A percentile compares a stretch with the other conserved stretches of the same genome.
Evolutionary conservation across 2,329 filamentous ascomycete species (phyloP).

Genomic region (Camillea tinctor): DNA sequence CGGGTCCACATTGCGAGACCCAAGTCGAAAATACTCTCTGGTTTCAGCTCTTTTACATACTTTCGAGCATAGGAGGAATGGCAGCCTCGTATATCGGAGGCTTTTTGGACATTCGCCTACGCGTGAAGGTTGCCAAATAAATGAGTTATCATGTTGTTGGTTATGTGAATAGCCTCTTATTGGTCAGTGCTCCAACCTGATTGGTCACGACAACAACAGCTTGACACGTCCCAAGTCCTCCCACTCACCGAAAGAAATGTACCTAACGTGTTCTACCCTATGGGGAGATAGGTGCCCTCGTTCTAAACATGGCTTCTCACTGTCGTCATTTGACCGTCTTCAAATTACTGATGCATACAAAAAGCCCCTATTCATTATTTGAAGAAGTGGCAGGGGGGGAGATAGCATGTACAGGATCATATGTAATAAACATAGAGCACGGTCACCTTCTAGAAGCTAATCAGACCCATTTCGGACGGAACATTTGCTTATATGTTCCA

Average conservation of each 20-base stretch:
- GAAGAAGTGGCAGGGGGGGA: too few relatives aligned
- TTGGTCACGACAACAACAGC: not conserved
- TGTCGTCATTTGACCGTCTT: not conserved
- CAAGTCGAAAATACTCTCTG: not conserved
- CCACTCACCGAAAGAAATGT: not conserved
- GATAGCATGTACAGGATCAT: too few relatives aligned
- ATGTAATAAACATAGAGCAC: too few relatives aligned
- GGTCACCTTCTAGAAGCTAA: not conserved
- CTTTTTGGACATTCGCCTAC: not conserved
- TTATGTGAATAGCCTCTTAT: not conserved
- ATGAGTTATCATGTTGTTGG: not conserved
- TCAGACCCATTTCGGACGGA: not conserved
- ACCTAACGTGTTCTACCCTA: not conserved
- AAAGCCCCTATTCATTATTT: not conserved
- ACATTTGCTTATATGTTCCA: not conserved
- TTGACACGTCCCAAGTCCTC: not conserved
- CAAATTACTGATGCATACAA: not conserved
- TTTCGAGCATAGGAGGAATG: not conserved
- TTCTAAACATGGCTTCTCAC: not conserved
- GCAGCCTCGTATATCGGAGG: not conserved
- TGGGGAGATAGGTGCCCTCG: not conserved
- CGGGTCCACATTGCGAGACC: not conserved
- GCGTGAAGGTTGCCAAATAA: not conserved
- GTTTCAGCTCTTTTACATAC: not conserved
- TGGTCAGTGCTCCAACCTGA: not conserved